Conservation (phyloP, 192 early-diverging fungal species). For the Coemansia sp. region DNA sequence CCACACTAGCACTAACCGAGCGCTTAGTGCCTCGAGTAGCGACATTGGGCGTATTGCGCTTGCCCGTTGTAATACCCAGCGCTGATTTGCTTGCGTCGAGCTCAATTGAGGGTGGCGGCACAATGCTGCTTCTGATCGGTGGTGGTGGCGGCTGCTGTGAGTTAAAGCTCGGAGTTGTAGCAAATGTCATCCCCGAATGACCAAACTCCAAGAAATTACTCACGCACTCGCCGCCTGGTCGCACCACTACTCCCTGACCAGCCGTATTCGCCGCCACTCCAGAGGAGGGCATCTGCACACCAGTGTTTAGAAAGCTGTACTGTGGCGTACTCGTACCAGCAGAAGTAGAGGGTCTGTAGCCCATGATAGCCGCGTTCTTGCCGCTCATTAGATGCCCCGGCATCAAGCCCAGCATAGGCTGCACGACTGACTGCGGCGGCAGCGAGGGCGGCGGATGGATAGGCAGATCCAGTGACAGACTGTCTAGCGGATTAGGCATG, state of each 20-base stretch:
- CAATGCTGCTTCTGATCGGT: background rate
- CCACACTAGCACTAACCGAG: background rate
- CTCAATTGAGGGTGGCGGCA: background rate
- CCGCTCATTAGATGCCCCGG: background rate
- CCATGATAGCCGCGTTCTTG: background rate
- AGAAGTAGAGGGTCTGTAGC: background rate
- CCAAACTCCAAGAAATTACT: background rate
- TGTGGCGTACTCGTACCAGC: background rate
- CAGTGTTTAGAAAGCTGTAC: background rate
- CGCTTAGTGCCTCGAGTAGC: background rate
- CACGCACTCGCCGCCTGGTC: background rate
- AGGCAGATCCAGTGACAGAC: conserved; percentile 42
- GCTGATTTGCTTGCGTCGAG: background rate
- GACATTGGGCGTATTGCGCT: background rate
- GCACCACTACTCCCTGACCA: background rate
- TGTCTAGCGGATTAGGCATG: conserved; percentile 52
- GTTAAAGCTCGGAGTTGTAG: background rate
- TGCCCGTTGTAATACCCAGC: background rate
- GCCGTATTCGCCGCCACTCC: background rate
- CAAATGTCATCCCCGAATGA: background rate
- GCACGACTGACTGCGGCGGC: conserved; percentile 6
- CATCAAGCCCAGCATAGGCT: conserved; percentile 8
- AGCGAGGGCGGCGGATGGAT: conserved; percentile 36
- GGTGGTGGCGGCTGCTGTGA: background rate
- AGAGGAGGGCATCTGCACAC: background rate